phyloP scores from a whole-genome alignment of 352 stramenopile species.

The Pythium guiyangense region DNA sequence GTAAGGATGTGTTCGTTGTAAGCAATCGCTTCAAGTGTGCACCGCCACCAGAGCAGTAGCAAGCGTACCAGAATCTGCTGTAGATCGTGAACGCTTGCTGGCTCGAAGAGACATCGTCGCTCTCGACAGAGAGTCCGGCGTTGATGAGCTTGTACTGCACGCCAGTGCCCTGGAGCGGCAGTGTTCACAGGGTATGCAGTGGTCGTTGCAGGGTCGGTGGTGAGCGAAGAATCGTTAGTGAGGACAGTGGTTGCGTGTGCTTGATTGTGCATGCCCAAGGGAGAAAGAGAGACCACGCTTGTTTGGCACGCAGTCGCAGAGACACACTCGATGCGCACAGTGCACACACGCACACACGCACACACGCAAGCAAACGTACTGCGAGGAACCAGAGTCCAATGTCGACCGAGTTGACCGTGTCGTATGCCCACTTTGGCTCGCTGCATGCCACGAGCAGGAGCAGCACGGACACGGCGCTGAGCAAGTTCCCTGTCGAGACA shows the following conservation, averaged over 20 bases:
- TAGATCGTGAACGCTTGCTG: conserved; percentile 23
- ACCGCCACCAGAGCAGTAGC: not conserved
- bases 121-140: conserved; percentile 40
- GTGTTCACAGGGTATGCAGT: not conserved
- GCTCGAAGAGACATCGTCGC: conserved; percentile 18
- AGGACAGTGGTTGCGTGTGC: no score
- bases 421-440: no score
- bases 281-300: not conserved
- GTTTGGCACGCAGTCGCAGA: no score
- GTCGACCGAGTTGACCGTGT: conserved; percentile 68
- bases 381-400: conserved; percentile 67
- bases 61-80: conserved; percentile 33
- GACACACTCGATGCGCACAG: no score
- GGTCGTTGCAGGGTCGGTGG: no score
- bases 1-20: not conserved
- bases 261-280: no score
- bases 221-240: not conserved
- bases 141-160: conserved; percentile 85
- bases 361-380: no score
- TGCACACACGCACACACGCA: no score
- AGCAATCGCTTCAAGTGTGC: not conserved
- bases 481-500: conserved; percentile 21
- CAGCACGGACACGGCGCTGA: no score
- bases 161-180: conserved; percentile 37
- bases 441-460: no score